Evolutionary conservation across 1,284 basidiomycete species (phyloP).

Genomic region (Pisolithus thermaeus): DNA sequence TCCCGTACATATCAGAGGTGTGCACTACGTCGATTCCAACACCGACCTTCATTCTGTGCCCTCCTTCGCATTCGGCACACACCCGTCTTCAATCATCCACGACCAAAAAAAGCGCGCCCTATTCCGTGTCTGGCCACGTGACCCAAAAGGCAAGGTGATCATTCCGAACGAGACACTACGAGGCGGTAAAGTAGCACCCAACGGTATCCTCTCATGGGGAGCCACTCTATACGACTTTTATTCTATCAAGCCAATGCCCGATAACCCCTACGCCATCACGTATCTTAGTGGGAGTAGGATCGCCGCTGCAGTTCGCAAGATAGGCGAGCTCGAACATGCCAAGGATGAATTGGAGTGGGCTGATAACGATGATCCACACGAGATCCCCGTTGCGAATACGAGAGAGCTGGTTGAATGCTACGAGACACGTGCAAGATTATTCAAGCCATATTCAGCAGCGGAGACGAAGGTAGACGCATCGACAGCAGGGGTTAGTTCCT

Average conservation of each 20-base stretch:
- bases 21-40: background rate
- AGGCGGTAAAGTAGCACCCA: slow-evolving; percentile 26
- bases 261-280: slow-evolving; percentile 7
- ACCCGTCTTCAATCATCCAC: background rate
- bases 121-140: slow-evolving; percentile 22
- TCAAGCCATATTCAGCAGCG: background rate
- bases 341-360: slow-evolving; percentile 31
- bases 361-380: slow-evolving; percentile 29
- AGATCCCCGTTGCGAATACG: slow-evolving; percentile 26
- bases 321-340: slow-evolving; percentile 31
- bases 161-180: fast-evolving
- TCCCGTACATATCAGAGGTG: background rate
- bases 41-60: background rate
- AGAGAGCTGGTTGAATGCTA: slow-evolving; percentile 17
- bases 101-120: slow-evolving; percentile 7
- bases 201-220: slow-evolving; percentile 37
- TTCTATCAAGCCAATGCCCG: slow-evolving; percentile 22
- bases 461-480: background rate
- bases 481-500: background rate
- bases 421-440: slow-evolving; percentile 9
- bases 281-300: slow-evolving; percentile 35
- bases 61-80: background rate
- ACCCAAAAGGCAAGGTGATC: slow-evolving; percentile 7
- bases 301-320: slow-evolving; percentile 26
- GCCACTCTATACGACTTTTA: slow-evolving; percentile 42